Base-by-base conservation (phyloP, 1,139 yeast species). In the Suhomyces coccinellae region DNA sequence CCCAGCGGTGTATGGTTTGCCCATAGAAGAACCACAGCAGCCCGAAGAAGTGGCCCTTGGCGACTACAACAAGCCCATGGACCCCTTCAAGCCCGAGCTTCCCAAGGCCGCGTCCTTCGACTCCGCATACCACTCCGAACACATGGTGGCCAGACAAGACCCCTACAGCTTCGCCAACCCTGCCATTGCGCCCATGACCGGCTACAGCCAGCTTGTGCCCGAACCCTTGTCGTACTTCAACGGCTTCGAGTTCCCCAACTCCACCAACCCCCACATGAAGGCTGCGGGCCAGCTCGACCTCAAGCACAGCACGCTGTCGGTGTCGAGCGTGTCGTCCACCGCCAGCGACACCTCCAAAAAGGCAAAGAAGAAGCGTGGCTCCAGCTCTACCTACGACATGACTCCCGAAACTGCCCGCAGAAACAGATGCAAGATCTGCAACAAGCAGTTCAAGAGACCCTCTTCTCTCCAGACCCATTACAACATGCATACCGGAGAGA, bases 401-500 rank as follows among this genome's bases (percentile, higher is more conserved):
- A 59, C 67, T 2, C 69, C 70, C 2, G 63, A 61, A 49, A 63
- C 71, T 1, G 70, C 71, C 6, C 60, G 59, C 17, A 47, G 68
- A 40, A 73, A 76, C 55, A 61, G 76, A 40, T 88, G 96, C 61
- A 67, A 74, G 26, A 73, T 81, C n/a, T 89, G 97, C 63, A 76
- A 80, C 43, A 87, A 87, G 62, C 81, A 80, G 40, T 88, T 89
- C 68, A 83, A 86, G 43, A 73, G 96, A 48, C 96, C 96, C 2
- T 82, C 89, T 10, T 85, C 93, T 2, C 70, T 88, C 47, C 85
- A 82, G 56, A 87, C 93, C 4, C 96, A 89, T 65, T 75, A 80
- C 65, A 84, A 86, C 61, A 83, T 89, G 3, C 97, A 89, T 61
- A 87, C 96, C 0, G 96, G 96, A 5, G 93, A 86, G 58, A 87